These are phyloP conservation scores for Clarireedia monteithiana DNA, from an alignment of 2,329 filamentous ascomycete genomes.

Conservation along the genomic window DNA sequence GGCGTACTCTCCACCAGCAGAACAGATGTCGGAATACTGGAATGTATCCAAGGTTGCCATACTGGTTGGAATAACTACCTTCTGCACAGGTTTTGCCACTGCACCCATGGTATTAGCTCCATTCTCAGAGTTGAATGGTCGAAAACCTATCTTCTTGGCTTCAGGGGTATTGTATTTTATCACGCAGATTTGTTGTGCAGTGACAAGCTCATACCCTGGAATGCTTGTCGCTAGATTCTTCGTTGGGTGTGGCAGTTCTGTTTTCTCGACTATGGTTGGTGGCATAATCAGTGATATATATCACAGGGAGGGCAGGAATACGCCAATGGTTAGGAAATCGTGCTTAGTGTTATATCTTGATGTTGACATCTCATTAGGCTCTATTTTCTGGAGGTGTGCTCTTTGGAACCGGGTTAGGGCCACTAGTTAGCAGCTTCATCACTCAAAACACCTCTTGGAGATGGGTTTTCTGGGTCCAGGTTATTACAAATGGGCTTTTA, in stretches of 20 bases:
- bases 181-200: conserved; percentile 65
- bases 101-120: conserved; percentile 86
- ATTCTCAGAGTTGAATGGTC: conserved; percentile 80
- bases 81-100: conserved; percentile 71
- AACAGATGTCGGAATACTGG: conserved; percentile 59
- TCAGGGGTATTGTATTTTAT: conserved; percentile 65
- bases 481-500: conserved; percentile 58
- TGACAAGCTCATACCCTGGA: conserved; percentile 60
- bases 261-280: conserved; percentile 85
- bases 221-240: conserved; percentile 73
- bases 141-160: conserved; percentile 71
- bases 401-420: conserved; percentile 72
- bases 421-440: conserved; percentile 63
- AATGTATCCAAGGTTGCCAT: conserved; percentile 56
- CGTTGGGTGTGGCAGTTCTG: conserved; percentile 67
- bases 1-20: conserved; percentile 64
- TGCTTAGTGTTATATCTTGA: background rate
- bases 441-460: conserved; percentile 63
- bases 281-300: conserved; percentile 86
- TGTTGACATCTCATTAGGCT: conserved; percentile 26
- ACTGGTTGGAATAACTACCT: conserved; percentile 71
- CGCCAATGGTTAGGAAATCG: conserved; percentile 58
- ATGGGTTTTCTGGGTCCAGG: conserved; percentile 86
- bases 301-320: conserved; percentile 69
- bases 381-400: conserved; percentile 75